Conservation (phyloP, 495 filamentous ascomycete species). For the Aspergillus indologenus region DNA sequence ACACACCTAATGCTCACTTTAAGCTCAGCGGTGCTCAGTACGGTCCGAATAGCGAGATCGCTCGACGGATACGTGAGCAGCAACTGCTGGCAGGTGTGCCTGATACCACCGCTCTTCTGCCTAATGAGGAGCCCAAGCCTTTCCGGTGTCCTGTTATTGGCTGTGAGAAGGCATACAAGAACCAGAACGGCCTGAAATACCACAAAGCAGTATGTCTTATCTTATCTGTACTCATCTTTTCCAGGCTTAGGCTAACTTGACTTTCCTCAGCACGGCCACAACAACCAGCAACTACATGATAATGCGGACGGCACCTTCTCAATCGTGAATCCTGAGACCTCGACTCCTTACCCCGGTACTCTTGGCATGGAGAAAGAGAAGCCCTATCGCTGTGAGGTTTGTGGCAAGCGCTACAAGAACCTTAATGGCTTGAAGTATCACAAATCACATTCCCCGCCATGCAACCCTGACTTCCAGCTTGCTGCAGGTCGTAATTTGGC, state of each 20-base stretch:
- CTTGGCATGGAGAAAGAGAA: slow-evolving; percentile 99
- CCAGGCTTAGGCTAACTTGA: background rate
- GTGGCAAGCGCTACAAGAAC: slow-evolving; percentile 99
- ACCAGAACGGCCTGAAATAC: slow-evolving; percentile 96
- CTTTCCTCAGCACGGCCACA: slow-evolving; percentile 74
- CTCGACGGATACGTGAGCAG: slow-evolving; percentile 66
- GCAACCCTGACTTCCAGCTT: slow-evolving; percentile 52
- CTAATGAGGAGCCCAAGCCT: slow-evolving; percentile 81
- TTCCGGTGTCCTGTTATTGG: slow-evolving; percentile 97
- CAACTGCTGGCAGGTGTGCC: slow-evolving; percentile 66
- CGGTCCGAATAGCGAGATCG: slow-evolving; percentile 71
- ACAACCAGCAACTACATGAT: slow-evolving; percentile 91
- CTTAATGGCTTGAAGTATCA: slow-evolving; percentile 94
- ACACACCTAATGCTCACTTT: slow-evolving; percentile 64
- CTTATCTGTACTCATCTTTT: background rate
- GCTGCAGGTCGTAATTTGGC: slow-evolving; percentile 38
- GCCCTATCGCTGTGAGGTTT: slow-evolving; percentile 93
- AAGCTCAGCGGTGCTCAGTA: slow-evolving; percentile 69
- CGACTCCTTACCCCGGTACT: slow-evolving; percentile 89
- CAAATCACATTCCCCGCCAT: slow-evolving; percentile 79
- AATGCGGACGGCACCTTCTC: slow-evolving; percentile 97
- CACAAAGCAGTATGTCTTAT: slow-evolving; percentile 59
- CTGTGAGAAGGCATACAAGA: slow-evolving; percentile 99
- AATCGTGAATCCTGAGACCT: slow-evolving; percentile 95
- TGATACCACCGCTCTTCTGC: slow-evolving; percentile 49